Percentiles rank a stretch among this genome's conserved stretches.
phyloP scores from a whole-genome alignment of 208 protist species.

The Trichomonas gallinae region DNA sequence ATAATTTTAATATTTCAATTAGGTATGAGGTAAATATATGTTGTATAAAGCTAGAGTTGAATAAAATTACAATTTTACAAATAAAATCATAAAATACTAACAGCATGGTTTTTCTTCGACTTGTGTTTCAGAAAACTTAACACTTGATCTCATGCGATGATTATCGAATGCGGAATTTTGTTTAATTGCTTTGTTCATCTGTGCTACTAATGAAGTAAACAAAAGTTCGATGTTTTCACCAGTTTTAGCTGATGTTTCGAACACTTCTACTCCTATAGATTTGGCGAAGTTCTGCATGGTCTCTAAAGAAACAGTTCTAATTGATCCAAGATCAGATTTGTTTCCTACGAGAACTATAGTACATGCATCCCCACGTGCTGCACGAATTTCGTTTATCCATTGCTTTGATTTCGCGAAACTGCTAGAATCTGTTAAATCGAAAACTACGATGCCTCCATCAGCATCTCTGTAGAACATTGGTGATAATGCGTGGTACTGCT shows the following conservation, averaged over 20 bases:
- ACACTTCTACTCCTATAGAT: neutral
- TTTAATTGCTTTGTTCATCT: neutral
- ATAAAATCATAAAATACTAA: neutral
- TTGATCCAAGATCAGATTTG: neutral
- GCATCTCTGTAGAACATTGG: neutral
- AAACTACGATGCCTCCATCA: neutral
- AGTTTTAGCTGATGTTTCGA: slow-evolving; percentile 13
- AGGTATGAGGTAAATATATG: too few species aligned
- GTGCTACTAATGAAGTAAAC: neutral
- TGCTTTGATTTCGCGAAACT: neutral
- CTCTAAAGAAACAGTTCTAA: neutral
- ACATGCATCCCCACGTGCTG: neutral
- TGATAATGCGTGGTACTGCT: neutral
- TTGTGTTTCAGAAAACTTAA: neutral
- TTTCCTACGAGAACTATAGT: neutral
- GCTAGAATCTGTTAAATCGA: neutral
- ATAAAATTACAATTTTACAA: too few species aligned
- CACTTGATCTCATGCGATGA: neutral
- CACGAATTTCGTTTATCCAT: neutral
- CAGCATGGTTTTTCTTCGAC: neutral
- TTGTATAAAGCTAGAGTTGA: too few species aligned
- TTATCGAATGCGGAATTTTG: neutral
- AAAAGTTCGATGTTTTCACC: neutral
- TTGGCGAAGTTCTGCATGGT: neutral
- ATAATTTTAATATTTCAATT: too few species aligned